Evolutionary conservation across 1,139 yeast genomes (phyloP), one percentile per base, ranked within the genome.

Genomic region (Taphrina betulina): DNA sequence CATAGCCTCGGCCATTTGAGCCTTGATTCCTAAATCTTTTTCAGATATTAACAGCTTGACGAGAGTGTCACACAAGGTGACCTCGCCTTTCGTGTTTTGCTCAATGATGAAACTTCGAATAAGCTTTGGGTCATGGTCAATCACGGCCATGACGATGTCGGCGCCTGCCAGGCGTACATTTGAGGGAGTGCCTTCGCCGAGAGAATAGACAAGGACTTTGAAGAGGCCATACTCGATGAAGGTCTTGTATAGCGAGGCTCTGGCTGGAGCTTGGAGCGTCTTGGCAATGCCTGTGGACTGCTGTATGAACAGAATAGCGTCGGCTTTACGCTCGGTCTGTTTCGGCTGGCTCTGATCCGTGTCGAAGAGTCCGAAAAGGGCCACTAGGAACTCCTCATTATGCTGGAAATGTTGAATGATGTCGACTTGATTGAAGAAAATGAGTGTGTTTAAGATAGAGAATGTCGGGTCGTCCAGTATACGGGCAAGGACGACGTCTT

Each of bases 1-100:
- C 48, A 90, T 71, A 0, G 96, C 95, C 69, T 89, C 96, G 60
- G 80, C 81, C 1, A 92, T 85, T 67, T 89, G 96, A 3, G 84
- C 79, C 66, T 85, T 83, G 51, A 89, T 71, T 0, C 95, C 95
- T 4, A 83, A 77, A 62, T 83, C 81, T 34, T 75, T 72, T 60
- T 86, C 95, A 23, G 77, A 75, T 2, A 83, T 70, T 23, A 90
- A 69, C 28, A 89, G 75, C 44, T 80, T 76, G 0, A 86, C 77
- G 43, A 90, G 70, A 5, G 84, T 78, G 12, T 75, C 69, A 35
- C 85, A 71, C 52, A 87, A 69, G 14, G 56, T 43, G 17, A 3
- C 41, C 34, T 24, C 34, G 17, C 35, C 43, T 34, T 16, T 35
- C 44, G 48, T 35, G 29, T 38, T 38, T 26, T 37, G 48, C 24